Evolutionary conservation across 306 rosid genomes (phyloP).

Genomic region (Boehmeria nivea): DNA sequence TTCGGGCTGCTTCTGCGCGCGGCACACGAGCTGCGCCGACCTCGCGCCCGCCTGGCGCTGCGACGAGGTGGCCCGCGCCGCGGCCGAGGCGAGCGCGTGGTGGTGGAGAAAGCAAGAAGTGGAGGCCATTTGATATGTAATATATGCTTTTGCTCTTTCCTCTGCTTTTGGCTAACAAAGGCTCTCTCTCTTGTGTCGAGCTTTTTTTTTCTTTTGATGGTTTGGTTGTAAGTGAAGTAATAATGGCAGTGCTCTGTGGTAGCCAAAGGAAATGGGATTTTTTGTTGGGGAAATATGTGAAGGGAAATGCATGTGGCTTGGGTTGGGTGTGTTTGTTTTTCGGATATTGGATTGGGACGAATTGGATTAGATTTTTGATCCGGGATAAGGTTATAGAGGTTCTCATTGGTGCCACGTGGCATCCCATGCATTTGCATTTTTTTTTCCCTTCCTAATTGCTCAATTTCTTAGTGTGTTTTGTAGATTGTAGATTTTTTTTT

Average conservation of each 20-base stretch:
- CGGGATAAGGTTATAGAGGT: slow-evolving; percentile 53
- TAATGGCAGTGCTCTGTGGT: slow-evolving; percentile 1
- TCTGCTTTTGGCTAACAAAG: no score
- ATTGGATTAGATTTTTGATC: slow-evolving; percentile 57
- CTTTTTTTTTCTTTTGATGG: no score
- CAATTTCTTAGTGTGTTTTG: no score
- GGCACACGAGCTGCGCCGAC: slow-evolving; percentile 56
- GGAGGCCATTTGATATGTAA: slow-evolving; percentile 92
- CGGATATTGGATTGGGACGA: slow-evolving; percentile 36
- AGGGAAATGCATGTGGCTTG: slow-evolving; percentile 21
- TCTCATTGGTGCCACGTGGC: slow-evolving; percentile 59
- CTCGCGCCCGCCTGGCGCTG: slow-evolving; percentile 52
- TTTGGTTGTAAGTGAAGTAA: no score
- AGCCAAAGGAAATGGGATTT: neutral
- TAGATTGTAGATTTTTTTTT: no score
- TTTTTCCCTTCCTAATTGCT: slow-evolving; percentile 5
- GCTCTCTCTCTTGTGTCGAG: no score
- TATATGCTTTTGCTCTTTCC: no score
- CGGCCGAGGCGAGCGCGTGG: slow-evolving; percentile 47
- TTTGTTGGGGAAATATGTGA: slow-evolving; percentile 31
- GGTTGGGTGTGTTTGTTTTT: neutral
- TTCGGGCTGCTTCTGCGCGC: slow-evolving; percentile 70
- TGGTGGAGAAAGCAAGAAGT: slow-evolving; percentile 84
- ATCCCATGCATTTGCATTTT: neutral
- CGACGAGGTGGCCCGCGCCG: slow-evolving; percentile 47